A percentile compares a stretch with the other conserved stretches of the same genome.
Evolutionary conservation across 257 asterid species (phyloP).

Genomic region (Salvia hispanica): DNA sequence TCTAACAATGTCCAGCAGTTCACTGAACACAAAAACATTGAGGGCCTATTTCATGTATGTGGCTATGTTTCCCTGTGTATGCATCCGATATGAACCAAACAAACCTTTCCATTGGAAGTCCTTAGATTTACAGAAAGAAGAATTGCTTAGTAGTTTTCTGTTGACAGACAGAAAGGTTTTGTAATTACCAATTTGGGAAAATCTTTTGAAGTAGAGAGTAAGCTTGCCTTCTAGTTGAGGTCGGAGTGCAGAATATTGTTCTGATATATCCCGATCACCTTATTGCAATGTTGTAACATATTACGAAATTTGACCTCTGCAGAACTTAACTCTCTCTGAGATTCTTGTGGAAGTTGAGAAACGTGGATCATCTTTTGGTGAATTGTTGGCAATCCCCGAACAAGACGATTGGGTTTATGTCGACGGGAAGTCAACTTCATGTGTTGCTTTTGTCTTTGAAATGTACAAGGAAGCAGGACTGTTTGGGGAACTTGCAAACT

Average conservation of each 20-base stretch:
- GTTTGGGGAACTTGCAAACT: constrained; percentile 65
- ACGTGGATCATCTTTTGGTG: constrained; percentile 84
- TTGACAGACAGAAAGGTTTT: not conserved
- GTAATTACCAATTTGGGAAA: not conserved
- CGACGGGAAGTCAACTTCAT: constrained; percentile 88
- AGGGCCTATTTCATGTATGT: not conserved
- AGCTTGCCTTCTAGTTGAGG: constrained; percentile 1
- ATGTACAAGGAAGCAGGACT: constrained; percentile 90
- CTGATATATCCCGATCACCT: not conserved
- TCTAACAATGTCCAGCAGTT: not conserved
- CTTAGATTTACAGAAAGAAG: not conserved
- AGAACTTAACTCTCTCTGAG: constrained; percentile 76
- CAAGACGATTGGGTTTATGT: constrained; percentile 80
- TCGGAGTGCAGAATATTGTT: constrained; percentile 8
- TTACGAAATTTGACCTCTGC: constrained; percentile 28
- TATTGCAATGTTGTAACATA: not conserved
- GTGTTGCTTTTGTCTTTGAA: constrained; percentile 89
- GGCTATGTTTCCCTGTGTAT: not conserved
- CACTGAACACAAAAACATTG: not conserved
- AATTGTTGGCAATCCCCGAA: constrained; percentile 79
- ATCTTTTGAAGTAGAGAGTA: not conserved
- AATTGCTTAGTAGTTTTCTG: not conserved
- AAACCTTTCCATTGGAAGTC: not conserved
- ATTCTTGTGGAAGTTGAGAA: constrained; percentile 83
- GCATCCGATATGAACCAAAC: not conserved